phyloP scores from a whole-genome alignment of 352 stramenopile genomes.

The Pythium brassicae region DNA sequence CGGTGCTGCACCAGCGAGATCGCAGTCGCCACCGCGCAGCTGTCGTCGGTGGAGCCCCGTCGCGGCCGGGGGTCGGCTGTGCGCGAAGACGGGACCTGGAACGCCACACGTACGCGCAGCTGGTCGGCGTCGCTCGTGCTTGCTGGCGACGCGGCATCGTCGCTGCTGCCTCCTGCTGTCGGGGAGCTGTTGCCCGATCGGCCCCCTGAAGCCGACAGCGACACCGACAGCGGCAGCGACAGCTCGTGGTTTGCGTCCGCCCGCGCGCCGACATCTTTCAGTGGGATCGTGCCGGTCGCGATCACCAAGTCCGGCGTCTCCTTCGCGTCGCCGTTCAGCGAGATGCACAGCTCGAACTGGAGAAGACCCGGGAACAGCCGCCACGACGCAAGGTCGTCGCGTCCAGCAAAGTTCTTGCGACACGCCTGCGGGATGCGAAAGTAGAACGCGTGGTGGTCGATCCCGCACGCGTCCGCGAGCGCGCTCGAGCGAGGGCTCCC shows the following conservation, averaged over 20 bases:
- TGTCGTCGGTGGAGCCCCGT: slow-evolving; percentile 7
- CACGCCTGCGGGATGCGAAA: slow-evolving; percentile 75
- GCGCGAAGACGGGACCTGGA: slow-evolving; percentile 15
- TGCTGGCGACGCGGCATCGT: background rate
- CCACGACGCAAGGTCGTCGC: slow-evolving; percentile 75
- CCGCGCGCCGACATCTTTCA: slow-evolving; percentile 30
- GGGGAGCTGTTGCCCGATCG: background rate
- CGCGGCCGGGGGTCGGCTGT: background rate
- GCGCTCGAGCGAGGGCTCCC: background rate
- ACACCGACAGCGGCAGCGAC: slow-evolving; percentile 29
- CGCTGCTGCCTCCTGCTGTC: background rate
- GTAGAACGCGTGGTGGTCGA: slow-evolving; percentile 82
- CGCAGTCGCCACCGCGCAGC: background rate
- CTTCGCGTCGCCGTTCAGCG: slow-evolving; percentile 61
- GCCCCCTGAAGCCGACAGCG: slow-evolving; percentile 13
- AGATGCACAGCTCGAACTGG: slow-evolving; percentile 73
- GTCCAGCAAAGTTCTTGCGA: slow-evolving; percentile 73
- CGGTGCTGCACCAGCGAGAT: slow-evolving; percentile 3
- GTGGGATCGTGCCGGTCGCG: slow-evolving; percentile 42
- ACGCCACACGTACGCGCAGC: slow-evolving; percentile 50
- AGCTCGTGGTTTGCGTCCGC: slow-evolving; percentile 32
- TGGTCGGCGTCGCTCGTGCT: slow-evolving; percentile 27
- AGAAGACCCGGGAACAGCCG: slow-evolving; percentile 65
- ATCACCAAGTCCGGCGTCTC: slow-evolving; percentile 63
- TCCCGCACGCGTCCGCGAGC: slow-evolving; percentile 25